These are phyloP conservation scores for Escovopsis weberi DNA, from an alignment of 2,329 filamentous ascomycete species.

Conservation along the genomic window DNA sequence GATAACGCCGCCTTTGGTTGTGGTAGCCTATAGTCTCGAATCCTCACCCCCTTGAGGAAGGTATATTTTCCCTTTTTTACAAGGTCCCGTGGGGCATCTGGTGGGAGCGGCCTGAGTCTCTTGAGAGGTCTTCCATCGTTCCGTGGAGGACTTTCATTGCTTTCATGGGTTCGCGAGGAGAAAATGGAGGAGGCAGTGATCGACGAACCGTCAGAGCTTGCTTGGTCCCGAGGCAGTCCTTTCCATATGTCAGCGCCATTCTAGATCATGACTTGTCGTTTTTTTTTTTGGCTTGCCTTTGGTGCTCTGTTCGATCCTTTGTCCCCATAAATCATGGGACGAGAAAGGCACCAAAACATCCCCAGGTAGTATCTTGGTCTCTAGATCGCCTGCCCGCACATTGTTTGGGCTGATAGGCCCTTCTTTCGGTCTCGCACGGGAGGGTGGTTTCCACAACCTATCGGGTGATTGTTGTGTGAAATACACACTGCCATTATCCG, in stretches of 20 bases:
- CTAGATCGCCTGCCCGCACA: too few species aligned
- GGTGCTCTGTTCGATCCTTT: too few species aligned
- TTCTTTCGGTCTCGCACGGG: too few species aligned
- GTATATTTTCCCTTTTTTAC: slow-evolving; percentile 14
- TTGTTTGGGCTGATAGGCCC: too few species aligned
- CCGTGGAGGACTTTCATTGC: background rate
- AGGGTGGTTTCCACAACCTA: background rate
- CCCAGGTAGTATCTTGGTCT: too few species aligned
- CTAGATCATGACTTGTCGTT: too few species aligned
- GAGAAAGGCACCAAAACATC: too few species aligned
- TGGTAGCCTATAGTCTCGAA: slow-evolving; percentile 14
- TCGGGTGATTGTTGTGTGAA: slow-evolving; percentile 6
- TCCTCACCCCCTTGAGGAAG: slow-evolving; percentile 16
- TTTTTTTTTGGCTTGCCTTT: too few species aligned
- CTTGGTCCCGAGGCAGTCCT: too few species aligned
- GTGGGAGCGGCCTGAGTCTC: slow-evolving; percentile 13
- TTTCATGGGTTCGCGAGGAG: background rate
- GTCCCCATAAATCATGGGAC: too few species aligned
- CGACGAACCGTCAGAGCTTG: background rate
- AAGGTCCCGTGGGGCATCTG: slow-evolving; percentile 12
- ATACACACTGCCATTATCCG: slow-evolving; percentile 8
- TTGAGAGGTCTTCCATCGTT: background rate
- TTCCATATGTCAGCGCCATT: too few species aligned
- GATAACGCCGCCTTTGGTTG: background rate
- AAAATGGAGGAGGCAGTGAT: background rate